phyloP scores from a whole-genome alignment of 2,329 filamentous ascomycete genomes.

The Endoconidiophora polonica region DNA sequence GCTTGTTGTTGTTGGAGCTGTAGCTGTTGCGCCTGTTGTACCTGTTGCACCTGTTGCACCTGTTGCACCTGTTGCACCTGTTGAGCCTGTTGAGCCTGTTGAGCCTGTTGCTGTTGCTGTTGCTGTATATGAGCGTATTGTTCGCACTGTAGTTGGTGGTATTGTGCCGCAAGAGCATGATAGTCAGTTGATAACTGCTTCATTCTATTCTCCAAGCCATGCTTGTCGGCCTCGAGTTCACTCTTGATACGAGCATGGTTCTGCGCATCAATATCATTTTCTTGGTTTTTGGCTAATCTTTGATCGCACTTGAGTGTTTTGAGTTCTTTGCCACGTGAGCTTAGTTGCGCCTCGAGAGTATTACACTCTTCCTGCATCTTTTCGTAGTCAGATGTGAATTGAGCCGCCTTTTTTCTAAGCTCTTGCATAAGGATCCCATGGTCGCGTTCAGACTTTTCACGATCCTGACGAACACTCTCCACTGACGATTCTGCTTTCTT shows the following conservation, averaged over 20 bases:
- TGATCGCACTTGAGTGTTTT: constrained; percentile 60
- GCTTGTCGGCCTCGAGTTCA: constrained; percentile 7
- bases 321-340: constrained; percentile 45
- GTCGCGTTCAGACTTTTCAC: constrained; percentile 36
- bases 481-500: constrained; percentile 50
- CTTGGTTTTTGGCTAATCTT: constrained; percentile 42
- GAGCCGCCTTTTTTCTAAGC: constrained; percentile 33
- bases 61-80: too few species aligned
- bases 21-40: not conserved
- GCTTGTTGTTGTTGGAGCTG: constrained; percentile 13
- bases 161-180: constrained; percentile 28
- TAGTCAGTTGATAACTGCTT: constrained; percentile 22
- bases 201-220: constrained; percentile 6
- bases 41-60: not conserved
- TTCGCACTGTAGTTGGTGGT: not conserved
- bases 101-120: too few species aligned
- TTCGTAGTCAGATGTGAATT: constrained; percentile 37
- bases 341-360: constrained; percentile 55
- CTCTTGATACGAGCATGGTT: constrained; percentile 21
- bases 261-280: constrained; percentile 39
- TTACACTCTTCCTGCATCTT: constrained; percentile 47
- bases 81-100: too few species aligned
- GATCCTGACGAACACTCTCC: constrained; percentile 39
- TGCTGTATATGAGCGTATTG: too few species aligned
- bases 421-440: constrained; percentile 33